Evolutionary conservation across 2,329 filamentous ascomycete genomes (phyloP).

Genomic region (Fusarium falciforme): DNA sequence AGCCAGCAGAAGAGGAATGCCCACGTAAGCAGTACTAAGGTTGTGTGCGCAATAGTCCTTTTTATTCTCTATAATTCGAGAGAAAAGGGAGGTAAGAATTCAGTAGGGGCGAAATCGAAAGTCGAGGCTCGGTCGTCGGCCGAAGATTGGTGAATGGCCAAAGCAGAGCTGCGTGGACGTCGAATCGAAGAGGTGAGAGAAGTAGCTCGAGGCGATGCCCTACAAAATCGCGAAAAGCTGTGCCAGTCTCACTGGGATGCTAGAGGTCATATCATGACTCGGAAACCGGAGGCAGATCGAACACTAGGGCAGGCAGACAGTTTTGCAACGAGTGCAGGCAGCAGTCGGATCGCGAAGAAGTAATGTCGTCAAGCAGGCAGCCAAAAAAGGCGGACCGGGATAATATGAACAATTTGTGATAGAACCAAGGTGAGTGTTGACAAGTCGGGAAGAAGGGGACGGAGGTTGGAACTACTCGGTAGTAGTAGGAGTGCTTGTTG

Average conservation of each 20-base stretch:
- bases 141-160: slow-evolving; percentile 17
- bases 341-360: slow-evolving; percentile 21
- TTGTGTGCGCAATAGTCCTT: slow-evolving; percentile 23
- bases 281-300: slow-evolving; percentile 26
- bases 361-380: slow-evolving; percentile 32
- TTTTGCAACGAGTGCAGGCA: slow-evolving; percentile 26
- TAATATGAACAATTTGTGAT: slow-evolving; percentile 5
- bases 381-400: slow-evolving; percentile 19
- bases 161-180: slow-evolving; percentile 18
- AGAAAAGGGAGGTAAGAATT: slow-evolving; percentile 19
- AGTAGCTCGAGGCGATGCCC: slow-evolving; percentile 35
- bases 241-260: slow-evolving; percentile 43
- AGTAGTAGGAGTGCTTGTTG: slow-evolving; percentile 28
- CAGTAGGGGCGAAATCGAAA: slow-evolving; percentile 14
- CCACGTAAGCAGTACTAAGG: slow-evolving; percentile 36
- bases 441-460: slow-evolving; percentile 14
- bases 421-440: slow-evolving; percentile 13
- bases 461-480: slow-evolving; percentile 27
- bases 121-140: slow-evolving; percentile 16
- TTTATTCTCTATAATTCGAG: slow-evolving; percentile 15
- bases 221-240: slow-evolving; percentile 43
- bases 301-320: slow-evolving; percentile 35
- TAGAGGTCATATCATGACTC: slow-evolving; percentile 46
- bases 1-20: slow-evolving; percentile 44
- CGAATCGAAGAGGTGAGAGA: slow-evolving; percentile 25